phyloP scores from a whole-genome alignment of 2,329 filamentous ascomycete genomes.

The Alternaria consortialis region DNA sequence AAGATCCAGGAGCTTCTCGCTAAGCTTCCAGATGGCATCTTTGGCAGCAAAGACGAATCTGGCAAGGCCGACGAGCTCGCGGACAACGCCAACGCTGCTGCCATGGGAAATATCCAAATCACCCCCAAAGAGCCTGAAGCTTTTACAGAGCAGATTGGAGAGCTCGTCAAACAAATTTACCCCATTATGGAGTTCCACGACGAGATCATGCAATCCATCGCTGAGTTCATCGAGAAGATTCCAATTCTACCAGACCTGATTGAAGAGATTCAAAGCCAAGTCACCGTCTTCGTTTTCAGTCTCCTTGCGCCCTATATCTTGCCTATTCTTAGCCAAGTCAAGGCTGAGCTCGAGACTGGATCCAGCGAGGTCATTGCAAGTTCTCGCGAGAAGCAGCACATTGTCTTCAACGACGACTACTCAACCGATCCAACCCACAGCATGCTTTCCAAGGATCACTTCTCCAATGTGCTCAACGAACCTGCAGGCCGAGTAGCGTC shows the following conservation, averaged over 20 bases:
- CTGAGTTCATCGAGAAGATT: conserved; percentile 81
- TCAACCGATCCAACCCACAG: conserved; percentile 88
- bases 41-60: conserved; percentile 78
- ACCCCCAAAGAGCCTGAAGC: conserved; percentile 84
- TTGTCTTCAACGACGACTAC: conserved; percentile 83
- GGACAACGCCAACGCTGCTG: conserved; percentile 74
- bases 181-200: conserved; percentile 93
- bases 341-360: conserved; percentile 84
- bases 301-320: conserved; percentile 87
- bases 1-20: conserved; percentile 80
- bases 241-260: conserved; percentile 85
- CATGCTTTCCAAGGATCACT: conserved; percentile 96
- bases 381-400: conserved; percentile 82
- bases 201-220: conserved; percentile 81
- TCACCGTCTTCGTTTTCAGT: conserved; percentile 91
- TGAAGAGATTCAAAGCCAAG: conserved; percentile 85
- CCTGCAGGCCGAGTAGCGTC: conserved; percentile 84
- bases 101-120: conserved; percentile 77
- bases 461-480: conserved; percentile 88
- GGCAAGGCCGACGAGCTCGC: conserved; percentile 82
- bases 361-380: conserved; percentile 87
- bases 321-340: conserved; percentile 86
- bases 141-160: conserved; percentile 78
- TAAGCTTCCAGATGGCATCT: conserved; percentile 81
- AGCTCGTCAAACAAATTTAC: conserved; percentile 81